These are phyloP conservation scores for Penicillium decumbens DNA, from an alignment of 2,329 filamentous ascomycete genomes.

Conservation along the genomic window DNA sequence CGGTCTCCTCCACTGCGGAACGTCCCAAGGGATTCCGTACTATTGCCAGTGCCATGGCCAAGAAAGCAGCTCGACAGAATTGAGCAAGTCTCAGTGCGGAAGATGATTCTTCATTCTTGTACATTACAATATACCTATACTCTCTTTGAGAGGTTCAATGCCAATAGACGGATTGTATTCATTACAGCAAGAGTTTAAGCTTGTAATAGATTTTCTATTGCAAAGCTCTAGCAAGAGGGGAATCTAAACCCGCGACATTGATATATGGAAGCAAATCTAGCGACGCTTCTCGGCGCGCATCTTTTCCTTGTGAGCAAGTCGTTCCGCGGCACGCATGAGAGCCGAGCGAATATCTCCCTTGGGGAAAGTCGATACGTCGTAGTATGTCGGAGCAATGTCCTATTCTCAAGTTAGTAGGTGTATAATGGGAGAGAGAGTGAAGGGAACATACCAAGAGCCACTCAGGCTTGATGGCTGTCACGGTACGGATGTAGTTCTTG, in stretches of 20 bases:
- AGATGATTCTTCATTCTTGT: constrained; percentile 5
- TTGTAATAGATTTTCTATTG: constrained; percentile 1
- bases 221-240: constrained; percentile 4
- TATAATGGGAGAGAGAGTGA: constrained; percentile 5
- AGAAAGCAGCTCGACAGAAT: not conserved
- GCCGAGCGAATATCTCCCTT: constrained; percentile 80
- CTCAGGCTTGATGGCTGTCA: constrained; percentile 85
- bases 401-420: constrained; percentile 35
- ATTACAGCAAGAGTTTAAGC: not conserved
- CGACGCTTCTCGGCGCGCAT: constrained; percentile 41
- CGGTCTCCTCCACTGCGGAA: not conserved
- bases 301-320: constrained; percentile 53
- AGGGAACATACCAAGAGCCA: constrained; percentile 74
- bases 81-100: not conserved
- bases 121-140: constrained; percentile 12
- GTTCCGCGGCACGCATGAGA: constrained; percentile 52
- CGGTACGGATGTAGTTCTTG: constrained; percentile 95
- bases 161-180: constrained; percentile 8
- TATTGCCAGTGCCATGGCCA: not conserved
- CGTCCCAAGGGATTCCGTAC: not conserved
- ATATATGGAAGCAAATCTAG: constrained; percentile 20
- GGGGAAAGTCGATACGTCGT: constrained; percentile 73
- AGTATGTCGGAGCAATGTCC: constrained; percentile 93
- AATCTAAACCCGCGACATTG: constrained; percentile 14
- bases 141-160: constrained; percentile 4